Evolutionary conservation across 352 stramenopile species (phyloP).

Genomic region (Pythium guiyangense): DNA sequence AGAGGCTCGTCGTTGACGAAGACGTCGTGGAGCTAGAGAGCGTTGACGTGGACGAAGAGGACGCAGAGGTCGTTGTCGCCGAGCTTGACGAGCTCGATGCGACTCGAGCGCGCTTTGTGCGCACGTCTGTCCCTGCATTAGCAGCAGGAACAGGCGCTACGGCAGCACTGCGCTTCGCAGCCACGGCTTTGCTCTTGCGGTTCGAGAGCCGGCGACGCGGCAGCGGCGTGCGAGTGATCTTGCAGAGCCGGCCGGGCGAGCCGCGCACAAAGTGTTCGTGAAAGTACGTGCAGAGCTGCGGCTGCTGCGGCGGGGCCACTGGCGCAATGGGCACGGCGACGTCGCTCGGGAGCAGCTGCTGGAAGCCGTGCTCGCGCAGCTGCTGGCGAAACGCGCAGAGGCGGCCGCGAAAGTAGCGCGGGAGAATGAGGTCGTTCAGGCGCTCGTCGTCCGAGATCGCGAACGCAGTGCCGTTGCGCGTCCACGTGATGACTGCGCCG

Average conservation of each 20-base stretch:
- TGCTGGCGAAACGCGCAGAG: conserved; percentile 66
- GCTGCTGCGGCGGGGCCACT: conserved; percentile 1
- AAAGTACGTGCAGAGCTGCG: conserved; percentile 19
- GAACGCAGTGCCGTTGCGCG: conserved; percentile 46
- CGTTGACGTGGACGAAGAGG: not conserved
- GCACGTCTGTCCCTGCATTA: not conserved
- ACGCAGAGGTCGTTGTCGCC: not conserved
- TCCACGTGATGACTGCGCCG: conserved; percentile 51
- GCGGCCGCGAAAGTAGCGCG: conserved; percentile 62
- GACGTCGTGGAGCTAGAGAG: not conserved
- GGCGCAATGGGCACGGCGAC: conserved; percentile 4
- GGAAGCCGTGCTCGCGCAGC: conserved; percentile 62
- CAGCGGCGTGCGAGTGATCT: conserved; percentile 34
- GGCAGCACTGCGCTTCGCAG: not conserved
- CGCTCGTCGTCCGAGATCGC: conserved; percentile 39
- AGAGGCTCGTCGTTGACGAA: not conserved
- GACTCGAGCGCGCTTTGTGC: conserved; percentile 2
- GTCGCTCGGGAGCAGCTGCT: conserved; percentile 12
- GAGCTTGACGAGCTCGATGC: too few relatives aligned
- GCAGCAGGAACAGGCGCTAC: not conserved
- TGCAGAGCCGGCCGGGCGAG: conserved; percentile 26
- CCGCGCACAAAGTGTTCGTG: conserved; percentile 48
- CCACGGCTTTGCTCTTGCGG: conserved; percentile 11
- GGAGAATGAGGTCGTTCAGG: conserved; percentile 48
- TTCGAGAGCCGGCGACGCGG: conserved; percentile 26